phyloP scores from a whole-genome alignment of 1,139 yeast genomes.

The Saccharomyces hybrid region DNA sequence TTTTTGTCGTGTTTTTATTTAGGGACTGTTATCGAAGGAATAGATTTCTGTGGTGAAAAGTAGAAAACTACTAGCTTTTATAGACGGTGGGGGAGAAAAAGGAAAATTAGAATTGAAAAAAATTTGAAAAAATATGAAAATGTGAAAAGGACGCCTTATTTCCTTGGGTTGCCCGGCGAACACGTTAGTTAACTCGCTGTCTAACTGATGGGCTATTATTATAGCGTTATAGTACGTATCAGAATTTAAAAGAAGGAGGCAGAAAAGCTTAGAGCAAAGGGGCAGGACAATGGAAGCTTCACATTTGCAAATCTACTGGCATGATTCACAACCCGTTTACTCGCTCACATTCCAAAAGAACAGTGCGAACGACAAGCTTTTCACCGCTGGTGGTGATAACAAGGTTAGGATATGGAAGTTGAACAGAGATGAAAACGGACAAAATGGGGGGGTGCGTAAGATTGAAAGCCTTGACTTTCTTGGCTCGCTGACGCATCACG shows the following conservation, averaged over 20 bases:
- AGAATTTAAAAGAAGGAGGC: neutral
- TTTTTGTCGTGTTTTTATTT: neutral
- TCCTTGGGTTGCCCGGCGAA: neutral
- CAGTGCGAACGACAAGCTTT: constrained; percentile 34
- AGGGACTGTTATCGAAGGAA: neutral
- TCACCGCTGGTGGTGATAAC: constrained; percentile 93
- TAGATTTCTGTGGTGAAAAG: neutral
- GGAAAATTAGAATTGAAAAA: neutral
- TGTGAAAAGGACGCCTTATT: neutral
- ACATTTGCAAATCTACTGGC: constrained; percentile 36
- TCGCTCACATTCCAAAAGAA: constrained; percentile 69
- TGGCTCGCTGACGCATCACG: constrained; percentile 76
- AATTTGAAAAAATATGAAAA: neutral
- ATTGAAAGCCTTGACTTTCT: constrained; percentile 50
- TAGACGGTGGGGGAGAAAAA: neutral
- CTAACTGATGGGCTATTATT: neutral
- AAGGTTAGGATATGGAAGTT: constrained; percentile 58
- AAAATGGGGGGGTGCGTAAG: constrained; percentile 10
- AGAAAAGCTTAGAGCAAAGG: neutral
- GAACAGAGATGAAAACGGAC: constrained; percentile 28
- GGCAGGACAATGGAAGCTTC: constrained; percentile 23
- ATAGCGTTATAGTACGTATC: neutral
- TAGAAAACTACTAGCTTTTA: neutral
- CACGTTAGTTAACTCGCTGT: neutral
- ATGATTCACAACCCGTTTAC: constrained; percentile 63